Evolutionary conservation across 768 basidiomycete species (phyloP).

Genomic region (Russula foetens): DNA sequence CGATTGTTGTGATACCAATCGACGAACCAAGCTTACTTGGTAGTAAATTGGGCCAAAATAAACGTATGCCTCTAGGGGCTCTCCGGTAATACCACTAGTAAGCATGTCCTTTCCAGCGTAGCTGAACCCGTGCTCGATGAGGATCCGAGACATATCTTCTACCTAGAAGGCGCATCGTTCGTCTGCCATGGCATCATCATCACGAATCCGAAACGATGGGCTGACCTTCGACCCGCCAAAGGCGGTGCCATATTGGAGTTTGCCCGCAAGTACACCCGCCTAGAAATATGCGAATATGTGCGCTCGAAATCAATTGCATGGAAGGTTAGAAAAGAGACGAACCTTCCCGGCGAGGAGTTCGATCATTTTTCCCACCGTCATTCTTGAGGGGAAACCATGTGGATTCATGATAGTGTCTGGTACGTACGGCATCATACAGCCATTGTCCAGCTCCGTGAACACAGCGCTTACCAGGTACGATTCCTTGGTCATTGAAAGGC

Average conservation of each 20-base stretch:
- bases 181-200: not conserved
- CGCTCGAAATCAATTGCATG: not conserved
- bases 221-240: constrained; percentile 94
- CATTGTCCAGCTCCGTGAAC: not conserved
- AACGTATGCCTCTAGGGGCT: constrained; percentile 92
- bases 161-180: constrained; percentile 41
- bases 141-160: constrained; percentile 95
- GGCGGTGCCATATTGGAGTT: constrained; percentile 89
- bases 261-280: constrained; percentile 88
- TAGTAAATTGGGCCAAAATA: constrained; percentile 99
- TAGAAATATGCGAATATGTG: constrained; percentile 24
- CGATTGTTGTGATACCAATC: not conserved
- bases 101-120: constrained; percentile 99
- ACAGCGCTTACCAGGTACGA: constrained; percentile 63
- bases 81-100: constrained; percentile 95
- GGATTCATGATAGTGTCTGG: constrained; percentile 99
- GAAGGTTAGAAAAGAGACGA: constrained; percentile 4
- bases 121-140: constrained; percentile 92
- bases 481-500: constrained; percentile 98
- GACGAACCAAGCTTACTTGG: constrained; percentile 47
- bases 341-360: constrained; percentile 95
- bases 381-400: constrained; percentile 97
- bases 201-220: not conserved
- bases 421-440: constrained; percentile 16
- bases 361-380: constrained; percentile 99